Base-by-base conservation (phyloP, 1,139 yeast genomes). In the Taiozyma sp. region DNA sequence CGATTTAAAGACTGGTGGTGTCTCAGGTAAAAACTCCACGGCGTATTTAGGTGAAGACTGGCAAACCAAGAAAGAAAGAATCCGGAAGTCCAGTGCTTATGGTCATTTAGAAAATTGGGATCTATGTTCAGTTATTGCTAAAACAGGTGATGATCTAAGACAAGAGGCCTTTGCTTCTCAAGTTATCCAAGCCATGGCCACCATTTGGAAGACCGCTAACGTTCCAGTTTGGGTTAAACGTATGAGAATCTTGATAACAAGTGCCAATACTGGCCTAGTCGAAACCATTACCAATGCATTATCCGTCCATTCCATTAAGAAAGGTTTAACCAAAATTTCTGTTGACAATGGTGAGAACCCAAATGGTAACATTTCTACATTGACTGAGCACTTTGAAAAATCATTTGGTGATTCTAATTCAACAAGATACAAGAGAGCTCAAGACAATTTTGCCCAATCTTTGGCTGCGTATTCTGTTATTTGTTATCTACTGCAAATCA, bases 81-180 rank as follows among this genome's bases (percentile, higher is more conserved):
- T 93, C 41, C 76, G 95, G 53, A 79, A 78, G 51, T 75, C 86
- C 6, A 88, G 96, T 51, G 80, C 82, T 8, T 91, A 75, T 65
- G 99, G 99, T 0, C 96, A 91, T 64, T 68, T 87, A 30, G 87
- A 84, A 36, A 88, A 90, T 65, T 93, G 99, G 99, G 98, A 93
- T 54, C 68, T 93, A 41, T 90, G 93, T 59, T 91, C 97, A 0
- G 97, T 92, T 4, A 93, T 93, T 65, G 97, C 93, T 9, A 93
- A 93, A 64, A 92, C 96, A 47, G 99, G 99, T 32, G 93, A 88
- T 62, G 99, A 93, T 67, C 69, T 93, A 49, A 88, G 97, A 23
- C 99, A 93, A 66, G 99, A 93, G 65, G 97, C 99, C 0, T 91
- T 93, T 74, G 99, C 99, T 0, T 91, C 97, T 59, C 99, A 93